Conservation (phyloP, 352 stramenopile species). For the Globisporangium echinulatum region DNA sequence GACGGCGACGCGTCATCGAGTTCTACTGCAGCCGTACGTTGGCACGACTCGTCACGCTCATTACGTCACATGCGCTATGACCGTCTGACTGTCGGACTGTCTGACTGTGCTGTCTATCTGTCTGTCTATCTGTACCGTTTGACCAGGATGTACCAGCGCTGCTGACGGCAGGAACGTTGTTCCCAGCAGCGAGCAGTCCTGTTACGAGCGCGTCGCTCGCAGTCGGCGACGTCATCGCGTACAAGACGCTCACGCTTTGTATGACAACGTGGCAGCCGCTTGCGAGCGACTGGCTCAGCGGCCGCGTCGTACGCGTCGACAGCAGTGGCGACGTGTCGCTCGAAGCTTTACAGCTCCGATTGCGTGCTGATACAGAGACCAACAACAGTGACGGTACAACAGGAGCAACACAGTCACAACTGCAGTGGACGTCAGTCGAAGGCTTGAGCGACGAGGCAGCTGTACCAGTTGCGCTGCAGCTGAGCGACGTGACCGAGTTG, state of each 20-base stretch:
- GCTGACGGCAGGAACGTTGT: slow-evolving; percentile 25
- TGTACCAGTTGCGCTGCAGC: slow-evolving; percentile 10
- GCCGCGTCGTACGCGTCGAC: slow-evolving; percentile 20
- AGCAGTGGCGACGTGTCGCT: background rate
- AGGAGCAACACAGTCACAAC: too few species aligned
- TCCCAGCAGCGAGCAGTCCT: slow-evolving; percentile 13
- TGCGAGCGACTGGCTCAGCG: slow-evolving; percentile 61
- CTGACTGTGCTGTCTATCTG: too few species aligned
- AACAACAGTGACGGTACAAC: background rate
- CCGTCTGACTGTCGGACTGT: too few species aligned
- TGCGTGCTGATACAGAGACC: slow-evolving; percentile 6
- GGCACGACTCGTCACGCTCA: too few species aligned
- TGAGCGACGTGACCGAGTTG: slow-evolving; percentile 43
- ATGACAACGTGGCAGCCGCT: slow-evolving; percentile 75
- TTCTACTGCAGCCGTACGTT: too few species aligned
- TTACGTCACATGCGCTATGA: background rate
- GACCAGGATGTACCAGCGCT: slow-evolving; percentile 26
- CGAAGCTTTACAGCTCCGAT: slow-evolving; percentile 4
- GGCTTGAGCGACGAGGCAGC: too few species aligned
- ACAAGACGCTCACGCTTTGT: slow-evolving; percentile 71
- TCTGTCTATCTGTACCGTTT: background rate
- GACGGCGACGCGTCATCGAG: background rate
- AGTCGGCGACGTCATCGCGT: slow-evolving; percentile 47
- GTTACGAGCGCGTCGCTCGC: slow-evolving; percentile 16
- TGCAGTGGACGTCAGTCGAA: too few species aligned